Conservation (phyloP, 2,329 filamentous ascomycete genomes). For the Trichoderma atrobrunneum region DNA sequence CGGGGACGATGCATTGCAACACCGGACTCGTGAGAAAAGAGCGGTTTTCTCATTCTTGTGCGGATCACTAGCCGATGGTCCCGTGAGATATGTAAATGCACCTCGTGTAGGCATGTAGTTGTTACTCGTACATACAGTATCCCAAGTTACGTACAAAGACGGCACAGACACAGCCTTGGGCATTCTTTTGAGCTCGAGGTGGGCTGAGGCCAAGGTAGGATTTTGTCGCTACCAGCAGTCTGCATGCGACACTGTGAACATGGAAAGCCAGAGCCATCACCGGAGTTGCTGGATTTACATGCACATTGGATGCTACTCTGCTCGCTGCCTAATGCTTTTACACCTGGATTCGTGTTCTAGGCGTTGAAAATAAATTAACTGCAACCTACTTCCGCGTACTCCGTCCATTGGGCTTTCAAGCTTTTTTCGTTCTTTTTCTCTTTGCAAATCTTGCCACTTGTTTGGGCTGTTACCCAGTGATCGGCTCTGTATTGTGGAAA, state of each 20-base stretch:
- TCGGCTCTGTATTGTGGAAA: conserved; percentile 13
- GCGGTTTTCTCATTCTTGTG: not conserved
- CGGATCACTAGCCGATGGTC: not conserved
- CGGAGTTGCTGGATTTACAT: not conserved
- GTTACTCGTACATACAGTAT: not conserved
- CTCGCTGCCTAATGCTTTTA: conserved; percentile 1
- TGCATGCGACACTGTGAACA: conserved; percentile 2
- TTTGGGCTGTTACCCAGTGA: not conserved
- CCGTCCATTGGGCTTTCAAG: not conserved
- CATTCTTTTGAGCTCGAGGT: not conserved
- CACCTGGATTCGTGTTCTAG: not conserved
- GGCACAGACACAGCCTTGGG: not conserved
- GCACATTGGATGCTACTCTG: not conserved
- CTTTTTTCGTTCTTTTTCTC: not conserved
- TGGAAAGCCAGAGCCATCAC: not conserved
- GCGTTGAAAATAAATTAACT: not conserved
- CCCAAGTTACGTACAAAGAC: not conserved
- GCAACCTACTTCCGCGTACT: not conserved
- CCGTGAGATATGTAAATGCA: not conserved
- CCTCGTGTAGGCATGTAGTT: not conserved
- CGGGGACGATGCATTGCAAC: not conserved
- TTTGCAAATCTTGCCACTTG: not conserved
- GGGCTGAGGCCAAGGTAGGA: conserved; percentile 8
- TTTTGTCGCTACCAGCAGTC: not conserved
- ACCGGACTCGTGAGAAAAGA: not conserved